Evolutionary conservation across 2,329 filamentous ascomycete genomes (phyloP).

Genomic region (Incumbomyces lentus): DNA sequence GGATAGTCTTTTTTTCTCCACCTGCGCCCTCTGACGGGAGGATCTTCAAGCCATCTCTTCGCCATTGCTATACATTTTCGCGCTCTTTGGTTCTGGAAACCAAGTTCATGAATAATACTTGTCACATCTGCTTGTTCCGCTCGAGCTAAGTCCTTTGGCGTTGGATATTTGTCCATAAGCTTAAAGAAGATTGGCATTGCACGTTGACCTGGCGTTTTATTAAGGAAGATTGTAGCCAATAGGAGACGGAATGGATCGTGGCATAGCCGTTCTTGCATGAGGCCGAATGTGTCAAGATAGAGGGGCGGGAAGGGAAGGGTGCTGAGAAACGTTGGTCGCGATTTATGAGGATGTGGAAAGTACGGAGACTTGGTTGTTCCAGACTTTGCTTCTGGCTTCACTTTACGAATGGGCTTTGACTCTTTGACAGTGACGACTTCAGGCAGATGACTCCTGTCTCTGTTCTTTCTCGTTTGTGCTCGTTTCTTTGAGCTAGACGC

Average conservation of each 20-base stretch:
- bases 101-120: slow-evolving; percentile 57
- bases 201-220: slow-evolving; percentile 62
- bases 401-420: background rate
- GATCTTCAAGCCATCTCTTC: slow-evolving; percentile 52
- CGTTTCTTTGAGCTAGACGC: slow-evolving; percentile 1
- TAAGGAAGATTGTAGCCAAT: slow-evolving; percentile 73
- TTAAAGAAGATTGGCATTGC: slow-evolving; percentile 67
- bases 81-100: slow-evolving; percentile 59
- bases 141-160: slow-evolving; percentile 50
- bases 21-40: slow-evolving; percentile 50
- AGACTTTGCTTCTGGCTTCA: slow-evolving; percentile 10
- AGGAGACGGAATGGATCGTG: slow-evolving; percentile 69
- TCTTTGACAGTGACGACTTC: slow-evolving; percentile 11
- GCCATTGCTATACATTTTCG: slow-evolving; percentile 61
- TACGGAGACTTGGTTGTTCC: slow-evolving; percentile 29
- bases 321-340: slow-evolving; percentile 28
- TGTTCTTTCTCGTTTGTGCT: background rate
- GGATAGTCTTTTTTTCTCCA: slow-evolving; percentile 51
- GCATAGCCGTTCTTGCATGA: slow-evolving; percentile 73
- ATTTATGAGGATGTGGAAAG: slow-evolving; percentile 27
- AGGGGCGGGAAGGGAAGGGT: slow-evolving; percentile 56
- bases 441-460: background rate
- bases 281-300: slow-evolving; percentile 54
- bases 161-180: slow-evolving; percentile 59
- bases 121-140: slow-evolving; percentile 49